phyloP scores from a whole-genome alignment of 306 rosid species.

The Quercus gilva region DNA sequence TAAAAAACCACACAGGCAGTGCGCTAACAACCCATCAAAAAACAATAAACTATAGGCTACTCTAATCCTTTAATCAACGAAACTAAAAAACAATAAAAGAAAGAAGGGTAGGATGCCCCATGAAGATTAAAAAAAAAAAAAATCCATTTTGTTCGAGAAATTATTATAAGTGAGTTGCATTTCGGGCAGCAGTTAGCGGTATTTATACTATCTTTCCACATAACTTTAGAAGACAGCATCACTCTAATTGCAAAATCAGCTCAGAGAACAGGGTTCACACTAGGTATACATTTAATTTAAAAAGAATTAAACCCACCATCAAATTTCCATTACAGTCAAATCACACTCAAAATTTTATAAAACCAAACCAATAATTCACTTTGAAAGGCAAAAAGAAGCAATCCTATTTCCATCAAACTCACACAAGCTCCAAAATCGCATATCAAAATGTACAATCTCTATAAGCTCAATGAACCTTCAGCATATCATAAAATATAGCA shows the following conservation, averaged over 20 bases:
- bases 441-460: not conserved
- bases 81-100: not conserved
- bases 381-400: too few species aligned
- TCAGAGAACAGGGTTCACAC: too few species aligned
- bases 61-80: not conserved
- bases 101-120: constrained; percentile 1
- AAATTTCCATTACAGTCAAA: too few species aligned
- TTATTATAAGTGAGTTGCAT: not conserved
- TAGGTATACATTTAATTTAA: too few species aligned
- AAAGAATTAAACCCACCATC: too few species aligned
- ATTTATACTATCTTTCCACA: not conserved
- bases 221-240: not conserved
- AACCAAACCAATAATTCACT: too few species aligned
- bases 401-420: too few species aligned
- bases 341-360: too few species aligned
- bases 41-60: not conserved
- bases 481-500: not conserved
- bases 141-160: not conserved
- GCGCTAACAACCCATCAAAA: too few species aligned
- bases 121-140: not conserved
- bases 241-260: not conserved
- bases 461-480: not conserved
- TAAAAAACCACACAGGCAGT: too few species aligned
- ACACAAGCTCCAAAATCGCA: too few species aligned
- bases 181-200: not conserved